Evolutionary conservation across 2,329 filamentous ascomycete genomes (phyloP), one percentile per base, ranked within the genome.

Genomic region (Catunica adiposa): DNA sequence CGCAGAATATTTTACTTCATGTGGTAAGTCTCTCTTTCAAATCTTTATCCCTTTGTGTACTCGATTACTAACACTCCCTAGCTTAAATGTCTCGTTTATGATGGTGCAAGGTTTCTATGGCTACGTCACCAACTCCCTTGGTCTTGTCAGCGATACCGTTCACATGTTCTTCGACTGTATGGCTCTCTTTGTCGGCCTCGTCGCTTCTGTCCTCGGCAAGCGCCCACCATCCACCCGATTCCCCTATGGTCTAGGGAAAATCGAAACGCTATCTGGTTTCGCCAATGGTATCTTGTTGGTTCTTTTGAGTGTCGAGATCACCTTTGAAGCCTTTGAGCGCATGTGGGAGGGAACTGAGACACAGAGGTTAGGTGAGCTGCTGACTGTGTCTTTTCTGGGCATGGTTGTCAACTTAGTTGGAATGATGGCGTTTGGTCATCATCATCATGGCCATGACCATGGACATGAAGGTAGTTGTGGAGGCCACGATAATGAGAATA

Each of bases 161-260:
- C 92, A 98, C 70, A 98, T 98, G 92, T 90, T 98, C 64, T 97
- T 98, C 63, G 92, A 98, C 69, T 98, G 92, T 62, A 82, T 96
- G 37, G 92, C 90, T 20, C 76, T 98, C 26, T 80, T 86, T 1
- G 89, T 98, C 37, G 92, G 92, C 9, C 74, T 98, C 8, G 84
- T 90, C 62, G 92, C 92, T 26, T 84, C 90, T 1, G 89, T 98
- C 4, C 87, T 95, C 73, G 92, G 87, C 69, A 97, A 97, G 69
- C 96, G 92, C 89, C 89, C 89, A 1, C 85, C 89, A 0, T 95
- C 84, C 65, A 76, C 85, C 58, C 77, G 83, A 20, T 97, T 95
- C 63, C 92, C 92, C 0, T 97, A 96, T 64, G 92, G 92, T 0
- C 92, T 95, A 66, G 89, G 90, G 58, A 98, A 97, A 69, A 87